Conservation (phyloP, 306 rosid genomes). For the Oxytropis ochrocephala region DNA sequence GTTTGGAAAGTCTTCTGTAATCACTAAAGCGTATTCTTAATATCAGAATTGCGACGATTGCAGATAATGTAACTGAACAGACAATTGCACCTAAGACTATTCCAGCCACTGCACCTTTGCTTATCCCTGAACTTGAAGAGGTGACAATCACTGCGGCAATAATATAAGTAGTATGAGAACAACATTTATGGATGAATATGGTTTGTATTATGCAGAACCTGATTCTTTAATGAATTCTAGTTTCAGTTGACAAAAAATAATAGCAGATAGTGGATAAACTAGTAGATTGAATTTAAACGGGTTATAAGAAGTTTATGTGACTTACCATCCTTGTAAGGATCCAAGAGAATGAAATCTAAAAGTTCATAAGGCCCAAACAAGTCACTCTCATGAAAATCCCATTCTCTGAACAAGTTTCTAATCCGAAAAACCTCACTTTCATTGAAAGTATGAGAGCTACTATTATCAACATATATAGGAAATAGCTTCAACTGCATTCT, state of each 20-base stretch:
- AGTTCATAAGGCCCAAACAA: conserved; percentile 87
- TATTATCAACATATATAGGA: conserved; percentile 36
- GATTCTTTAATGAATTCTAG: background rate
- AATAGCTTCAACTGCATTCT: conserved; percentile 60
- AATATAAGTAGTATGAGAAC: background rate
- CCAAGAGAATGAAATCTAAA: conserved; percentile 34
- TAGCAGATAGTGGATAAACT: too few relatives aligned
- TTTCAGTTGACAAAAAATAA: background rate
- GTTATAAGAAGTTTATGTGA: conserved; percentile 20
- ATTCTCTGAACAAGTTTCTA: conserved; percentile 39
- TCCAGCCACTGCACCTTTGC: conserved; percentile 70
- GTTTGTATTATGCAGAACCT: background rate
- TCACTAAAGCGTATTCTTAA: conserved; percentile 36
- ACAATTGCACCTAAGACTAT: conserved; percentile 63
- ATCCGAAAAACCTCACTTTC: conserved; percentile 52
- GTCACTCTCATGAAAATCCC: conserved; percentile 47
- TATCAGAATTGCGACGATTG: conserved; percentile 48
- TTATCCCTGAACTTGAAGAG: conserved; percentile 40
- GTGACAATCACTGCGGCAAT: conserved; percentile 29
- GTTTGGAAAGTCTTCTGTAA: conserved; percentile 29
- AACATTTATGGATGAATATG: background rate
- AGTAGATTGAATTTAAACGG: background rate
- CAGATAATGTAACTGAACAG: conserved; percentile 49
- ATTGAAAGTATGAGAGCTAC: conserved; percentile 27
- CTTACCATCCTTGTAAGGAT: conserved; percentile 52